phyloP scores from a whole-genome alignment of 108 stramenopile species.

The Cyclostephanos tholiformis region DNA sequence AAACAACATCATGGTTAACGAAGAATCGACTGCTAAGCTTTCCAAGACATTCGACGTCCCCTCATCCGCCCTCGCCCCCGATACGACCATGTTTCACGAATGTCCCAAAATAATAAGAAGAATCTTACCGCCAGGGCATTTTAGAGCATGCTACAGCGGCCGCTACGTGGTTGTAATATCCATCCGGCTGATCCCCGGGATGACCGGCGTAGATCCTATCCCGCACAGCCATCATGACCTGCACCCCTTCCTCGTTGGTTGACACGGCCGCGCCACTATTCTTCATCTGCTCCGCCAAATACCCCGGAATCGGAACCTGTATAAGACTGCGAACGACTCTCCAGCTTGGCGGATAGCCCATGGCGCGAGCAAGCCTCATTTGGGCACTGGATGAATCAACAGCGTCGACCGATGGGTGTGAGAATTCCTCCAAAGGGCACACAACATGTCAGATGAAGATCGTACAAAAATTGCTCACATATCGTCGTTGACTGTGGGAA shows the following conservation, averaged over 20 bases:
- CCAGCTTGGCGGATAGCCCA: slow-evolving; percentile 86
- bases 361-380: slow-evolving; percentile 65
- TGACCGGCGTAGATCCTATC: slow-evolving; percentile 55
- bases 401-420: neutral
- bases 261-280: slow-evolving; percentile 9
- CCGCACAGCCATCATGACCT: slow-evolving; percentile 40
- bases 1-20: no score
- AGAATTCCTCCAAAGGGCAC: neutral
- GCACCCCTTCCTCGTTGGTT: slow-evolving; percentile 1
- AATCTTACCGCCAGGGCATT: slow-evolving; percentile 33
- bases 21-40: no score
- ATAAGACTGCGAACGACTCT: slow-evolving; percentile 65
- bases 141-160: slow-evolving; percentile 41
- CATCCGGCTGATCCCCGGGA: slow-evolving; percentile 45
- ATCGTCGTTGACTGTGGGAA: slow-evolving; percentile 49
- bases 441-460: neutral
- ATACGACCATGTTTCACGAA: no score
- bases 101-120: no score
- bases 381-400: slow-evolving; percentile 23
- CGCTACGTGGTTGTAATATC: slow-evolving; percentile 52
- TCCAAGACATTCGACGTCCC: no score
- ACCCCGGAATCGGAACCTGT: slow-evolving; percentile 34
- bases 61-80: no score
- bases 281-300: slow-evolving; percentile 28
- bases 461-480: neutral